Evolutionary conservation across 768 basidiomycete genomes (phyloP).

Genomic region (Trichaptum fuscoviolaceum): DNA sequence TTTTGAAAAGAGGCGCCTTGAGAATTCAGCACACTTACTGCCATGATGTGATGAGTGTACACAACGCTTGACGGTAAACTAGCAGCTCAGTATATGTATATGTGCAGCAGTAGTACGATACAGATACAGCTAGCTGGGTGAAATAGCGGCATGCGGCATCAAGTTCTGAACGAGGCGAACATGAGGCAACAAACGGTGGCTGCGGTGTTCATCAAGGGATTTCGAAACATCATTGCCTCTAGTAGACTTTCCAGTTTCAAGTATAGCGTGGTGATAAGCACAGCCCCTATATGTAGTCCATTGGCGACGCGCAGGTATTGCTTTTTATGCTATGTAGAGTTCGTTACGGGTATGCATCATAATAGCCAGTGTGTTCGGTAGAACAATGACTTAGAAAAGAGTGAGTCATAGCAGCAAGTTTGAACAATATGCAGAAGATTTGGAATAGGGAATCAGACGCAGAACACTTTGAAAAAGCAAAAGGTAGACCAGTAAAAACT

Average conservation of each 20-base stretch:
- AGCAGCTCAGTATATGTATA: neutral
- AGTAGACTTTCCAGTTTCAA: neutral
- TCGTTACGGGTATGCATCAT: constrained; percentile 19
- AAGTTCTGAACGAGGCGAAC: neutral
- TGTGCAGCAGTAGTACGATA: neutral
- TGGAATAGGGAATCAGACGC: no score
- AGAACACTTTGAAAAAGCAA: neutral
- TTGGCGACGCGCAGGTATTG: neutral
- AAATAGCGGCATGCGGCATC: neutral
- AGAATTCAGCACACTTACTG: neutral
- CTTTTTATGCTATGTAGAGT: neutral
- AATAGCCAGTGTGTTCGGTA: constrained; percentile 13
- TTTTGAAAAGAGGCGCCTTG: neutral
- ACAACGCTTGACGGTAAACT: neutral
- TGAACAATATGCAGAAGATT: no score
- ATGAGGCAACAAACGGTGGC: neutral
- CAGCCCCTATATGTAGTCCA: neutral
- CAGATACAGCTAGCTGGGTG: neutral
- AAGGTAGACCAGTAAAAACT: neutral
- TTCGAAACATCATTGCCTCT: neutral
- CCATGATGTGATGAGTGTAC: neutral
- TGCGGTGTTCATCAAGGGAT: neutral
- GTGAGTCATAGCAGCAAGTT: neutral
- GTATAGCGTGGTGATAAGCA: neutral
- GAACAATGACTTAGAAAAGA: constrained; percentile 11